Evolutionary conservation across 2,329 filamentous ascomycete species (phyloP).

Genomic region (Coniochaeta hoffmannii): DNA sequence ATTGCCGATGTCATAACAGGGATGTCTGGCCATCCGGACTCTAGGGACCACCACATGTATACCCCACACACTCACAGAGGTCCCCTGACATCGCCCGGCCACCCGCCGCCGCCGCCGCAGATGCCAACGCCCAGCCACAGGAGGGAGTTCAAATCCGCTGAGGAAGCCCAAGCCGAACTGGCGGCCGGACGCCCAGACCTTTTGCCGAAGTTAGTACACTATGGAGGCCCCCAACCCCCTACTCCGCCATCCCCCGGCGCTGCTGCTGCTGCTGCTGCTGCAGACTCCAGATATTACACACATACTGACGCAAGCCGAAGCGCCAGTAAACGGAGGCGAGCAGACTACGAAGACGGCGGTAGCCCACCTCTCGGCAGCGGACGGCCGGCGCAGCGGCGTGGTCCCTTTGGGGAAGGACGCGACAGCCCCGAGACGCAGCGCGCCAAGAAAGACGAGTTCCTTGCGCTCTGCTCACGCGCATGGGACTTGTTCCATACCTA

Average conservation of each 20-base stretch:
- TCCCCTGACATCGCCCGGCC: constrained; percentile 70
- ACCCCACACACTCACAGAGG: constrained; percentile 54
- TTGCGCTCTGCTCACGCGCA: constrained; percentile 76
- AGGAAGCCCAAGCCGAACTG: constrained; percentile 87
- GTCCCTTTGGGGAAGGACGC: constrained; percentile 72
- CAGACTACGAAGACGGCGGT: constrained; percentile 89
- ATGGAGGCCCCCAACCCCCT: constrained; percentile 86
- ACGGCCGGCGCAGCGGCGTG: constrained; percentile 51
- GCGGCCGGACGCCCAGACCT: constrained; percentile 89
- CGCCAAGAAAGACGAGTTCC: constrained; percentile 88
- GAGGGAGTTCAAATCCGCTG: constrained; percentile 88
- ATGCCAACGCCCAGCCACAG: constrained; percentile 54
- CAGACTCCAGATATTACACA: constrained; percentile 21
- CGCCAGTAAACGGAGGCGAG: constrained; percentile 66
- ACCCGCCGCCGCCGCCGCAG: constrained; percentile 48
- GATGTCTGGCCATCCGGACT: constrained; percentile 56
- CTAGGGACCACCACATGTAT: constrained; percentile 41
- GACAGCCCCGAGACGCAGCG: constrained; percentile 77
- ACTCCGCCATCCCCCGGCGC: constrained; percentile 78
- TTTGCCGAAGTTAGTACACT: constrained; percentile 89
- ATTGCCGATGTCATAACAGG: constrained; percentile 91
- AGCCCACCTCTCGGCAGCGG: constrained; percentile 78
- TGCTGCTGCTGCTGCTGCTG: constrained; percentile 19
- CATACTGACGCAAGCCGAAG: constrained; percentile 46
- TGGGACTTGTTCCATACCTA: constrained; percentile 98